Evolutionary conservation across 768 basidiomycete species (phyloP).

Genomic region (Mycena indigotica): DNA sequence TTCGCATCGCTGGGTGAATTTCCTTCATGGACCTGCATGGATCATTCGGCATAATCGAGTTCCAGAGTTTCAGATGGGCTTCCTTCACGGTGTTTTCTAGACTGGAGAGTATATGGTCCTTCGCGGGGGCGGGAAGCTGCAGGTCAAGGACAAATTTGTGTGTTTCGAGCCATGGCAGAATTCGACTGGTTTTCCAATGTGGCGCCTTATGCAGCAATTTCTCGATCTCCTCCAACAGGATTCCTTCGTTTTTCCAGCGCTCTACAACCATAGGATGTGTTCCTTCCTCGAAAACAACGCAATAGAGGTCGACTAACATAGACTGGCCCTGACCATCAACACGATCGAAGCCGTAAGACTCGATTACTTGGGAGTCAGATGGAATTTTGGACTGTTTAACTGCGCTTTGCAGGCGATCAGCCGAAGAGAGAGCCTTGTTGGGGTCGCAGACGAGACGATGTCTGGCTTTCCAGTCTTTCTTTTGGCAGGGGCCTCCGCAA

Average conservation of each 20-base stretch:
- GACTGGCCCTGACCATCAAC: constrained; percentile 24
- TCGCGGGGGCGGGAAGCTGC: not conserved
- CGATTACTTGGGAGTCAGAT: constrained; percentile 21
- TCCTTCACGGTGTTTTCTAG: not conserved
- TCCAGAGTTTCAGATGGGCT: constrained; percentile 1
- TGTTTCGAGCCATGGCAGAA: constrained; percentile 4
- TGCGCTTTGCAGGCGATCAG: constrained; percentile 27
- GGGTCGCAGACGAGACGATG: constrained; percentile 28
- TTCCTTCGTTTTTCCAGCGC: constrained; percentile 25
- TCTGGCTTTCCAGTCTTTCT: constrained; percentile 17
- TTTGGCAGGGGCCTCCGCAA: constrained; percentile 27
- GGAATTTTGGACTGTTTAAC: constrained; percentile 23
- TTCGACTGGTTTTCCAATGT: not conserved
- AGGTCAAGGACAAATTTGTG: constrained; percentile 9
- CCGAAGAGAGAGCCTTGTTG: constrained; percentile 21
- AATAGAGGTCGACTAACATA: constrained; percentile 18
- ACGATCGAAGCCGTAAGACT: constrained; percentile 30
- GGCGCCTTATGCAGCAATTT: constrained; percentile 12
- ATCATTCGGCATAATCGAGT: not conserved
- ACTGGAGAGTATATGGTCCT: not conserved
- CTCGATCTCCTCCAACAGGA: constrained; percentile 28
- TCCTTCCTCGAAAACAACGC: constrained; percentile 16
- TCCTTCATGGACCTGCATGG: constrained; percentile 4
- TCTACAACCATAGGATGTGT: constrained; percentile 23
- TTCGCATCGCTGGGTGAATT: not conserved